Evolutionary conservation across 2,329 filamentous ascomycete species (phyloP).

Genomic region (Apiospora rasikravindrae): DNA sequence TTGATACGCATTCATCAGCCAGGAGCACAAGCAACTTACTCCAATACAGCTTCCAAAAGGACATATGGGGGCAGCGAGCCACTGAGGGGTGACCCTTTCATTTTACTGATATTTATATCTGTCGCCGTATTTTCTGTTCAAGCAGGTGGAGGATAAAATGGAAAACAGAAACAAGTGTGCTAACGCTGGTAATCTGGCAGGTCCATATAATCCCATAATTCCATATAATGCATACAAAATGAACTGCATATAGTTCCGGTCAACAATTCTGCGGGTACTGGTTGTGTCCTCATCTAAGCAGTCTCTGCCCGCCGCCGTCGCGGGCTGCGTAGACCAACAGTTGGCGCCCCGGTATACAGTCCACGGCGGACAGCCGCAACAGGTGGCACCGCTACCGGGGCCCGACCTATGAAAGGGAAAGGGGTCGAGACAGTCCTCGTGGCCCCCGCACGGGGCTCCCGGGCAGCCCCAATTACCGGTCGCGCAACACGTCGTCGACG

Average conservation of each 20-base stretch:
- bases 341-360: not conserved
- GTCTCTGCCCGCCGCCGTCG: not conserved
- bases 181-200: not conserved
- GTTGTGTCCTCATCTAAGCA: not conserved
- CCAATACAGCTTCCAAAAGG: too few relatives aligned
- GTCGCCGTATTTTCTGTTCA: too few relatives aligned
- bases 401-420: not conserved
- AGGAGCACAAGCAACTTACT: too few relatives aligned
- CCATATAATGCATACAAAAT: not conserved
- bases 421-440: not conserved
- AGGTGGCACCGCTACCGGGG: not conserved
- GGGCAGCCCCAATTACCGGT: not conserved
- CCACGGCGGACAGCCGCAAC: not conserved
- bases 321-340: not conserved
- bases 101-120: too few relatives aligned
- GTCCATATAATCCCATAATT: not conserved
- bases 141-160: not conserved
- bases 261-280: too few relatives aligned
- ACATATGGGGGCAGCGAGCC: too few relatives aligned
- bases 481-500: conserved; percentile 5
- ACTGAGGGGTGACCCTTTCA: too few relatives aligned
- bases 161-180: not conserved
- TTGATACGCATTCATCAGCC: too few relatives aligned
- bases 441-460: not conserved
- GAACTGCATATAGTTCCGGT: not conserved